phyloP scores from a whole-genome alignment of 768 basidiomycete species.

The Mycena indigotica region DNA sequence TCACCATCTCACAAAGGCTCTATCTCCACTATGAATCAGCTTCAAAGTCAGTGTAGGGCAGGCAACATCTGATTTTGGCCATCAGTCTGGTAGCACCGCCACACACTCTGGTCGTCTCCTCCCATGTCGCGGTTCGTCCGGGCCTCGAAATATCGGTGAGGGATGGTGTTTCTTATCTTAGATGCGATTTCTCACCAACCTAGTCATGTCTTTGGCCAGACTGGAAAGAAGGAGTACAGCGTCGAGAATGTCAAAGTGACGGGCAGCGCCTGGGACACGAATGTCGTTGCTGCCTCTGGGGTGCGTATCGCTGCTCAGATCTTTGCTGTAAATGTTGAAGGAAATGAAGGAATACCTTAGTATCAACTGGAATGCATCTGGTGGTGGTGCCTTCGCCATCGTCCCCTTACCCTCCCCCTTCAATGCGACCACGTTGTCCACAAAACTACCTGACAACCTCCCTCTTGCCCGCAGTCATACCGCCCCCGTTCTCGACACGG shows the following conservation, averaged over 20 bases:
- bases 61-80: too few relatives aligned
- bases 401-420: slow-evolving; percentile 82
- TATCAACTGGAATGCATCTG: slow-evolving; percentile 92
- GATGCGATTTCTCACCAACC: slow-evolving; percentile 10
- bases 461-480: slow-evolving; percentile 89
- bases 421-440: slow-evolving; percentile 55
- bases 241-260: slow-evolving; percentile 85
- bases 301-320: slow-evolving; percentile 44
- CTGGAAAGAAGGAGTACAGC: slow-evolving; percentile 80
- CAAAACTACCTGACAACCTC: slow-evolving; percentile 88
- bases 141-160: slow-evolving; percentile 83
- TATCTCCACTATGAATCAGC: too few relatives aligned
- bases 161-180: slow-evolving; percentile 9
- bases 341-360: slow-evolving; percentile 73
- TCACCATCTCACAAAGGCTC: too few relatives aligned
- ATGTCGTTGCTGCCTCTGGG: slow-evolving; percentile 82
- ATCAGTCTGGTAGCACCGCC: too few relatives aligned
- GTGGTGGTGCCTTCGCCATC: slow-evolving; percentile 94
- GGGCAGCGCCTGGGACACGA: slow-evolving; percentile 95
- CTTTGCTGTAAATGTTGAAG: slow-evolving; percentile 9
- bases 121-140: slow-evolving; percentile 85
- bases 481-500: slow-evolving; percentile 88
- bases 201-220: slow-evolving; percentile 91
- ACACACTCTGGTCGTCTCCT: not conserved
- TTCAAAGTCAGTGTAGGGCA: too few relatives aligned